These are phyloP conservation scores for Ophidiomyces ophidiicola DNA, from an alignment of 2,329 filamentous ascomycete genomes.

Conservation along the genomic window DNA sequence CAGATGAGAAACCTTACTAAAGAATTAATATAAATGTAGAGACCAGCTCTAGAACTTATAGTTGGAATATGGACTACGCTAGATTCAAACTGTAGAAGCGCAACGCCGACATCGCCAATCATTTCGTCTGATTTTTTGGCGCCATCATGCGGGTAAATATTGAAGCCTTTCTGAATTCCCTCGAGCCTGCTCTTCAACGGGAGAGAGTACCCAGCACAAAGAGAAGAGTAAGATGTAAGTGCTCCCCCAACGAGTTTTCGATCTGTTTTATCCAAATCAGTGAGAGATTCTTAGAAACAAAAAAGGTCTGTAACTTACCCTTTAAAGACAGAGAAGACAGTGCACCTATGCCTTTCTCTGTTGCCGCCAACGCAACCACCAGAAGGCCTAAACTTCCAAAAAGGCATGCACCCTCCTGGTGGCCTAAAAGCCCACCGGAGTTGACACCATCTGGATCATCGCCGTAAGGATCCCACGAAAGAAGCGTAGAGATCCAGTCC, in stretches of 20 bases:
- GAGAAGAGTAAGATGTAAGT: slow-evolving; percentile 29
- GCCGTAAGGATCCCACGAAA: slow-evolving; percentile 25
- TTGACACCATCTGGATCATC: slow-evolving; percentile 16
- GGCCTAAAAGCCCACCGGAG: slow-evolving; percentile 22
- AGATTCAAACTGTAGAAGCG: slow-evolving; percentile 42
- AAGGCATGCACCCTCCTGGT: slow-evolving; percentile 26
- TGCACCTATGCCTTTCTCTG: slow-evolving; percentile 26
- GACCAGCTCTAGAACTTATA: slow-evolving; percentile 63
- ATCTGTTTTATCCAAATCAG: slow-evolving; percentile 13
- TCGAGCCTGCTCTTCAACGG: slow-evolving; percentile 31
- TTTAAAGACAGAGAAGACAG: slow-evolving; percentile 26
- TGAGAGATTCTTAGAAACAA: background rate
- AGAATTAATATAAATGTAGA: slow-evolving; percentile 77
- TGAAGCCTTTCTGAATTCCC: slow-evolving; percentile 32
- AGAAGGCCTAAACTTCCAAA: slow-evolving; percentile 34
- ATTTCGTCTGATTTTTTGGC: slow-evolving; percentile 34
- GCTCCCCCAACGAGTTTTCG: slow-evolving; percentile 30
- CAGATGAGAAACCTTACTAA: slow-evolving; percentile 43
- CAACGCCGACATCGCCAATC: slow-evolving; percentile 33
- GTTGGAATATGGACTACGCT: slow-evolving; percentile 54
- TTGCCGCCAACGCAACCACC: slow-evolving; percentile 29
- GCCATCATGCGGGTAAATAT: slow-evolving; percentile 31
- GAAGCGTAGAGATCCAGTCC: slow-evolving; percentile 31
- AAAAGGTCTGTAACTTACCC: slow-evolving; percentile 19
- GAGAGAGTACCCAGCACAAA: slow-evolving; percentile 31